Percentiles rank a stretch among this genome's conserved stretches.
phyloP scores from a whole-genome alignment of 2,329 filamentous ascomycete genomes.

The Exophiala calicioides region DNA sequence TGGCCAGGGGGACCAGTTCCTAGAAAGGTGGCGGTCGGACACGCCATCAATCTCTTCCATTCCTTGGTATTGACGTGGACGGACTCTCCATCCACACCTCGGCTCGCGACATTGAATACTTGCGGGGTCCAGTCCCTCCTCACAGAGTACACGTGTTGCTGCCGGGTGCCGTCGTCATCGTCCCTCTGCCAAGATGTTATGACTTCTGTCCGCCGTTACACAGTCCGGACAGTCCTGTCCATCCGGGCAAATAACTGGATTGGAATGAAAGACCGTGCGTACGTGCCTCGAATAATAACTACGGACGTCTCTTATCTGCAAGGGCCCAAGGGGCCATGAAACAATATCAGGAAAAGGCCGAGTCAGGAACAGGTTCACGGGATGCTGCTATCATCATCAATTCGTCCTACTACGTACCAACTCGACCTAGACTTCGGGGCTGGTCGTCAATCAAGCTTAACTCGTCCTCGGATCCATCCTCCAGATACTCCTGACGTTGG shows the following conservation, averaged over 20 bases:
- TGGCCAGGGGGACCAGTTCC: too few species aligned
- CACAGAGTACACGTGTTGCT: too few species aligned
- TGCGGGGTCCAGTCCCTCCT: too few species aligned
- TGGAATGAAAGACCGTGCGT: background rate
- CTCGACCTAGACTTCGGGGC: too few species aligned
- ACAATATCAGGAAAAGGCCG: background rate
- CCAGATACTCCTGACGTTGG: background rate
- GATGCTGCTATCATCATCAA: background rate
- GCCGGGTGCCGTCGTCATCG: slow-evolving; percentile 6
- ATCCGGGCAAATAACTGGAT: background rate
- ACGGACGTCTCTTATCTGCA: slow-evolving; percentile 10
- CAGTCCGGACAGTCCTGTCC: background rate
- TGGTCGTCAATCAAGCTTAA: slow-evolving; percentile 15
- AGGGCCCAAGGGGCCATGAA: slow-evolving; percentile 22
- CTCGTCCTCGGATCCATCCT: slow-evolving; percentile 20
- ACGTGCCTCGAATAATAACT: background rate
- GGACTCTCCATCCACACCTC: background rate
- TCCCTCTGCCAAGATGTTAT: background rate
- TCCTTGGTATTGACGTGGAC: background rate
- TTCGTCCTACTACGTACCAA: background rate
- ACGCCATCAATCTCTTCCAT: background rate
- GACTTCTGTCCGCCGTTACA: too few species aligned
- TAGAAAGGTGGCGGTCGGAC: too few species aligned
- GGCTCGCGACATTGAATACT: too few species aligned
- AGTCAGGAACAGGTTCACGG: too few species aligned